phyloP scores from a whole-genome alignment of 805 yeast species.

The Pichia ethanolica region DNA sequence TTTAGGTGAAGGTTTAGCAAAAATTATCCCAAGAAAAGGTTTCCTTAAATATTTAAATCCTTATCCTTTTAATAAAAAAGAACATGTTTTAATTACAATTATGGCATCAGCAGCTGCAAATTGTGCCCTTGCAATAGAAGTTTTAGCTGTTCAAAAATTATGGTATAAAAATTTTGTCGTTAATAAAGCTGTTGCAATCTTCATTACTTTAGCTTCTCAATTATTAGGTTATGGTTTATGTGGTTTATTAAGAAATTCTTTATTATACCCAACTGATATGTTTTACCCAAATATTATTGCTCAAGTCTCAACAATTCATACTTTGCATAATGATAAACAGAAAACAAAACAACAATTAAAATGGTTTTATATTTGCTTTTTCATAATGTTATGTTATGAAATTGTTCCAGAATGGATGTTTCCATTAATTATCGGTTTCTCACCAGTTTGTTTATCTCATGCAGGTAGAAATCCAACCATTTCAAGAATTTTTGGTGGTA shows the following conservation, averaged over 20 bases:
- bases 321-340: constrained; percentile 20
- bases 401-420: constrained; percentile 28
- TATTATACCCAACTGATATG: constrained; percentile 21
- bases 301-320: constrained; percentile 18
- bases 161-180: constrained; percentile 20
- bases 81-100: constrained; percentile 36
- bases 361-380: constrained; percentile 19
- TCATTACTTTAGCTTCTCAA: constrained; percentile 27
- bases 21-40: constrained; percentile 21
- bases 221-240: constrained; percentile 25
- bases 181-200: constrained; percentile 25
- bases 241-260: constrained; percentile 23
- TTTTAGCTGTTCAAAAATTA: constrained; percentile 27
- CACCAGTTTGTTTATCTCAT: constrained; percentile 23
- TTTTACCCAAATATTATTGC: constrained; percentile 37
- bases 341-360: constrained; percentile 18
- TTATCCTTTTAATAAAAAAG: constrained; percentile 39
- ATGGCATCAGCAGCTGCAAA: constrained; percentile 28
- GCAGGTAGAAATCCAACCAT: constrained; percentile 23
- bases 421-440: constrained; percentile 24
- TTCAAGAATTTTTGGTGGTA: constrained; percentile 28
- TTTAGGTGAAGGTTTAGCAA: constrained; percentile 25
- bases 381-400: constrained; percentile 22
- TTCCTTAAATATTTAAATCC: constrained; percentile 28
- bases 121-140: constrained; percentile 26